Base-by-base conservation (phyloP, 371 early-diverging fungal genomes). In the Mortierella sp. region DNA sequence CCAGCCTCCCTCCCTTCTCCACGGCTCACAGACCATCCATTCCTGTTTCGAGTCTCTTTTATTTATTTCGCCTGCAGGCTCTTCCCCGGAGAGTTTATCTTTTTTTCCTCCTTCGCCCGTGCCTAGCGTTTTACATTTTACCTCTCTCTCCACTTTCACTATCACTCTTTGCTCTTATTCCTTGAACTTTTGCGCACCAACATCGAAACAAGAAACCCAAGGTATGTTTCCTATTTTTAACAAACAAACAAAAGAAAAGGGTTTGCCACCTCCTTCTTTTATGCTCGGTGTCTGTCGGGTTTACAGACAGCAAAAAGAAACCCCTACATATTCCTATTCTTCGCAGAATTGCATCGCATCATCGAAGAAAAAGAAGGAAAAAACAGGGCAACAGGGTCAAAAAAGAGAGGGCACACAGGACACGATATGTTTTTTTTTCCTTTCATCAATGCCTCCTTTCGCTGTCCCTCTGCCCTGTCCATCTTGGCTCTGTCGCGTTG, bases 401-500 rank as follows among this genome's bases (percentile, higher is more conserved):
- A 12, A 32, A 32, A 58, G 38, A 6, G 16, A 63, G 38, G 32
- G 18, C 18, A 7, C 18, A 35, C 63, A 63, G 63, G 21, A 35
- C 35, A 21, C 4, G 65, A 35, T 35, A 18, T 63, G 35, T 35
- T 7, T 63, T 35, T 7, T 63, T 29, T 63, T 18, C 32, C 18
- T 18, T n/a, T 29, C 14, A 11, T 58, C 35, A 60, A 65, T 38
- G 35, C 16, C n/a, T 74, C 63, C 18, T 65, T 73, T 60, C 16
- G 29, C 29, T 54, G n/a, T 21, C 44, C 63, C 41, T 41, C 35
- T 41, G n/a, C 49, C 51, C 38, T 75, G 8, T 7, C n/a, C 51
- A 32, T 51, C 27, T 70, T 70, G 48, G n/a, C 27, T 35, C 43
- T 46, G n/a, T 75, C 60, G 71, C 60, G 35, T 41, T 68, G n/a